These are phyloP conservation scores for Prinsepia uniflora DNA, from an alignment of 306 rosid species.

Conservation along the genomic window DNA sequence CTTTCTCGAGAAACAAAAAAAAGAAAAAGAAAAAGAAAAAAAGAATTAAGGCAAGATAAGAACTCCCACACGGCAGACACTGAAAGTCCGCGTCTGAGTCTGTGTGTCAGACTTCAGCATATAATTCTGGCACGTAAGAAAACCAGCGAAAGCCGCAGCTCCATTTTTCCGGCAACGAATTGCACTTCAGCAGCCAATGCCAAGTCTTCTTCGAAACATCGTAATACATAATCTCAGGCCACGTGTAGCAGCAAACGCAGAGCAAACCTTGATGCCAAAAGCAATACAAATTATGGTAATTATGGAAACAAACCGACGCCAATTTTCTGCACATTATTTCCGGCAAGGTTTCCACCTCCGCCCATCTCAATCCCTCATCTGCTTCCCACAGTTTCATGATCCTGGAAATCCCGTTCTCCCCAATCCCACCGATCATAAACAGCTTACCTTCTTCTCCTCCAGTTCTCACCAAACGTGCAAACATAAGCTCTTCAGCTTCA, in stretches of 20 bases:
- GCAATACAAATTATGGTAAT: conserved; percentile 86
- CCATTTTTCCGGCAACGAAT: conserved; percentile 69
- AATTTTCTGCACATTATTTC: conserved; percentile 70
- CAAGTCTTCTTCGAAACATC: conserved; percentile 64
- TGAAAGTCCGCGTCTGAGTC: background rate
- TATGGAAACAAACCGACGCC: conserved; percentile 78
- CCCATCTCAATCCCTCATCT: conserved; percentile 46
- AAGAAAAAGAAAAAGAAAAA: too few relatives aligned
- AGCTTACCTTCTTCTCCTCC: conserved; percentile 45
- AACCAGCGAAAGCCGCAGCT: conserved; percentile 89
- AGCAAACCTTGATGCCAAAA: conserved; percentile 88
- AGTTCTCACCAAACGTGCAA: conserved; percentile 54
- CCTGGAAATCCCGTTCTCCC: conserved; percentile 74
- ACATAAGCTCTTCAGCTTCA: conserved; percentile 39
- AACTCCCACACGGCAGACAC: background rate
- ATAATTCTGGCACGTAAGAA: conserved; percentile 67
- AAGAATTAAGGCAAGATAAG: background rate
- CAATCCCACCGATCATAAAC: conserved; percentile 75
- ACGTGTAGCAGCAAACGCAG: conserved; percentile 80
- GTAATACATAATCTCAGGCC: conserved; percentile 92
- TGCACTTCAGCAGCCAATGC: conserved; percentile 92
- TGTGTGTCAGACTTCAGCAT: conserved; percentile 32
- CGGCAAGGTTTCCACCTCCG: conserved; percentile 61
- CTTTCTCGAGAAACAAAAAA: background rate
- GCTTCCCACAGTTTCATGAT: conserved; percentile 68